These are phyloP conservation scores for Coemansia sp. DNA, from an alignment of 192 early-diverging fungal genomes.

Conservation along the genomic window DNA sequence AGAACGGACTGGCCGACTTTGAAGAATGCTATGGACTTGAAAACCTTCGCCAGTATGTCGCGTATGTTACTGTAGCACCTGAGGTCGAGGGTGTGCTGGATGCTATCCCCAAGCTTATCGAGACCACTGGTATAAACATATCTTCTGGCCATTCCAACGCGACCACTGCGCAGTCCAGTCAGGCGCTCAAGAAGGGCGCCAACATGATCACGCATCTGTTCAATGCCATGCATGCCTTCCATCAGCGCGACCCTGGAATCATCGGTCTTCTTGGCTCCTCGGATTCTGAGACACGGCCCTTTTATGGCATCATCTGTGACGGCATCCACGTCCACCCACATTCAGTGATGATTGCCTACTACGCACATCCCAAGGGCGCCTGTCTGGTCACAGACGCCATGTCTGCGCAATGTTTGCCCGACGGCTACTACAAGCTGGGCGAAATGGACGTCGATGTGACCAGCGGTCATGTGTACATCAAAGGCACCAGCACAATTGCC, in stretches of 20 bases:
- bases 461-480: slow-evolving; percentile 68
- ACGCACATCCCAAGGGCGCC: slow-evolving; percentile 73
- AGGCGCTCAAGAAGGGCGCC: slow-evolving; percentile 63
- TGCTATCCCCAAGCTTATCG: slow-evolving; percentile 63
- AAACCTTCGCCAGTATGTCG: slow-evolving; percentile 57
- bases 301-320: slow-evolving; percentile 83
- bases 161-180: slow-evolving; percentile 62
- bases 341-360: slow-evolving; percentile 78
- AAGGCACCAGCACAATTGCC: slow-evolving; percentile 74
- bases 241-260: slow-evolving; percentile 83
- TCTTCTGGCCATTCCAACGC: slow-evolving; percentile 69
- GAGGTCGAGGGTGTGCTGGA: slow-evolving; percentile 74
- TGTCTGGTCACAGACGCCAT: slow-evolving; percentile 83
- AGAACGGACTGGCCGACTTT: slow-evolving; percentile 65
- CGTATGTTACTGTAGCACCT: slow-evolving; percentile 76
- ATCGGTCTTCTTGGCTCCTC: slow-evolving; percentile 70
- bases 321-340: slow-evolving; percentile 83
- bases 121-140: slow-evolving; percentile 63
- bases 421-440: slow-evolving; percentile 70
- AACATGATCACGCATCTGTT: slow-evolving; percentile 80
- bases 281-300: slow-evolving; percentile 58
- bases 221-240: slow-evolving; percentile 85
- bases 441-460: slow-evolving; percentile 65
- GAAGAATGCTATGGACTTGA: slow-evolving; percentile 71
- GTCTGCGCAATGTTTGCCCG: slow-evolving; percentile 70